These are phyloP conservation scores for Zopfia rhizophila DNA, from an alignment of 2,329 filamentous ascomycete species.

Conservation along the genomic window DNA sequence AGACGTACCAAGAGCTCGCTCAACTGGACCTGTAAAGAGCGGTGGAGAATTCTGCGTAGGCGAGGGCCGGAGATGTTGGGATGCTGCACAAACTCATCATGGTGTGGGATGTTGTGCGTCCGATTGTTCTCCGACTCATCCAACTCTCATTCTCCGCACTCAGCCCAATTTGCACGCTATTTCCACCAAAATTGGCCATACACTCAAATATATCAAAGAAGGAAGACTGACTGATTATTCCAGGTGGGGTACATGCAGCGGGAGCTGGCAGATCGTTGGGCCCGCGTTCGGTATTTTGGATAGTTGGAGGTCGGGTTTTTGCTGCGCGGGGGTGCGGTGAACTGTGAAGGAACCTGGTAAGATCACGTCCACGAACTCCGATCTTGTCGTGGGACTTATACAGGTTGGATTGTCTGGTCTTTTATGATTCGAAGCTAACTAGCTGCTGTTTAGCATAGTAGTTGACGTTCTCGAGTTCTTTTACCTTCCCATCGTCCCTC, in stretches of 20 bases:
- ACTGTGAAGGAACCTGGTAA: slow-evolving; percentile 32
- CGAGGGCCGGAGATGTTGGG: slow-evolving; percentile 1
- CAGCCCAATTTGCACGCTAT: slow-evolving; percentile 10
- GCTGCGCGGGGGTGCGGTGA: slow-evolving; percentile 21
- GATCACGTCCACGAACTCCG: slow-evolving; percentile 1
- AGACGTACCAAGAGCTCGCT: too few species aligned
- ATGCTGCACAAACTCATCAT: slow-evolving; percentile 2
- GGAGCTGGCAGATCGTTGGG: slow-evolving; percentile 62
- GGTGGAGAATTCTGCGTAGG: background rate
- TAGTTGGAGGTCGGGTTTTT: slow-evolving; percentile 37
- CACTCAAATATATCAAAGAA: background rate
- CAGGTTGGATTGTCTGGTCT: too few species aligned
- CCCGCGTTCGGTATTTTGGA: slow-evolving; percentile 58
- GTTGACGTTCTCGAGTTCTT: too few species aligned
- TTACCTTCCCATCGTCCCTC: slow-evolving; percentile 12
- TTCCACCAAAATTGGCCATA: background rate
- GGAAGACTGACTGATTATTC: too few species aligned
- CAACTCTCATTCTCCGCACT: slow-evolving; percentile 20
- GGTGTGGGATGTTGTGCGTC: slow-evolving; percentile 12
- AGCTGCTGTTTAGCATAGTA: too few species aligned
- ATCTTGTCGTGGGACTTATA: background rate
- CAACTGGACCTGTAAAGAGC: too few species aligned
- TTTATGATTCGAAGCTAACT: too few species aligned
- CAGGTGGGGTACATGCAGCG: slow-evolving; percentile 62
- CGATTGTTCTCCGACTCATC: slow-evolving; percentile 25